phyloP scores from a whole-genome alignment of 345 rosid species.

The Eucalyptus regnans region DNA sequence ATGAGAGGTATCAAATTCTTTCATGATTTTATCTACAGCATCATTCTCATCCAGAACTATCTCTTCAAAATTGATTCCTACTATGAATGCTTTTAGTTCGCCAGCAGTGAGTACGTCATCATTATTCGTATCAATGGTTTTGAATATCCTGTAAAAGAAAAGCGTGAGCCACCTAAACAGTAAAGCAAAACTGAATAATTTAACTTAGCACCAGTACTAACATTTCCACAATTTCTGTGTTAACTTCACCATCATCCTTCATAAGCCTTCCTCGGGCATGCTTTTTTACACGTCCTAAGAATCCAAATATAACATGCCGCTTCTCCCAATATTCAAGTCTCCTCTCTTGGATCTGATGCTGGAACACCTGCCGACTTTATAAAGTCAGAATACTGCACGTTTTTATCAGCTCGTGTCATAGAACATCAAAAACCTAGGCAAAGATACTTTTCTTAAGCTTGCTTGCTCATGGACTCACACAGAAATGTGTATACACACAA shows the following conservation, averaged over 20 bases:
- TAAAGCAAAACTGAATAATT: background rate
- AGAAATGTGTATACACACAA: background rate
- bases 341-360: slow-evolving; percentile 28
- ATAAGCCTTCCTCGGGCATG: slow-evolving; percentile 65
- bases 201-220: slow-evolving; percentile 11
- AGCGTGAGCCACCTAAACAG: background rate
- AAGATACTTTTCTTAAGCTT: background rate
- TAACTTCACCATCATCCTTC: slow-evolving; percentile 50
- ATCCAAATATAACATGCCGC: slow-evolving; percentile 76
- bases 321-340: slow-evolving; percentile 6
- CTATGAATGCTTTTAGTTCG: slow-evolving; percentile 69
- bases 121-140: slow-evolving; percentile 41
- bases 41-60: slow-evolving; percentile 58
- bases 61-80: slow-evolving; percentile 76
- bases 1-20: slow-evolving; percentile 51
- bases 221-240: slow-evolving; percentile 36
- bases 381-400: background rate
- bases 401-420: background rate
- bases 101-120: slow-evolving; percentile 31
- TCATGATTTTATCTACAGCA: slow-evolving; percentile 50
- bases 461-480: background rate
- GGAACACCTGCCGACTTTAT: slow-evolving; percentile 20
- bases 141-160: slow-evolving; percentile 48
- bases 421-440: background rate
- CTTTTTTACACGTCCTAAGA: slow-evolving; percentile 47